Evolutionary conservation across 2,329 filamentous ascomycete genomes (phyloP).

Genomic region (Aspergillus sp.): DNA sequence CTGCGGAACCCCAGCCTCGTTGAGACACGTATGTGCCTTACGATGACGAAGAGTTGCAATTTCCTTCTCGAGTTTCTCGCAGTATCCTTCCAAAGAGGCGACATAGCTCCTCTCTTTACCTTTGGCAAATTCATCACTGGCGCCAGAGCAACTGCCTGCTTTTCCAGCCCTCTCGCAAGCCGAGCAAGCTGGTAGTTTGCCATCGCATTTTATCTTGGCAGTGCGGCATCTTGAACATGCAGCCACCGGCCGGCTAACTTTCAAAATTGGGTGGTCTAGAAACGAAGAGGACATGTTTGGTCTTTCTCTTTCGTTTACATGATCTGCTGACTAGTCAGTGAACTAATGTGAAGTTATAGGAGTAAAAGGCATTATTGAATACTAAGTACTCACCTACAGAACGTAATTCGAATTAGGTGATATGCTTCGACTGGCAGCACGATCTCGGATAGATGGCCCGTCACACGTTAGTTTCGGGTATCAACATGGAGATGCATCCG

Average conservation of each 20-base stretch:
- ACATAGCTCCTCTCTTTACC: conserved; percentile 97
- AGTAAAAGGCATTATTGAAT: not conserved
- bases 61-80: conserved; percentile 78
- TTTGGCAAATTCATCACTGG: conserved; percentile 90
- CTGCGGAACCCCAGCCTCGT: conserved; percentile 21
- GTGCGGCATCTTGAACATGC: conserved; percentile 77
- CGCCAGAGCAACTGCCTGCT: conserved; percentile 80
- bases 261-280: conserved; percentile 35
- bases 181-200: conserved; percentile 88
- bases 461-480: not conserved
- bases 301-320: conserved; percentile 11
- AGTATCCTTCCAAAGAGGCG: conserved; percentile 81
- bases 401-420: not conserved
- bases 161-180: conserved; percentile 90
- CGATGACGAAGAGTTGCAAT: conserved; percentile 45
- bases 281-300: conserved; percentile 28
- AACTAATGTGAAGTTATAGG: not conserved
- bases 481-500: not conserved
- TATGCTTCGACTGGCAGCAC: not conserved
- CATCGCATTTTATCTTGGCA: conserved; percentile 97
- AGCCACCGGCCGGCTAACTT: conserved; percentile 69
- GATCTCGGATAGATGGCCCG: not conserved
- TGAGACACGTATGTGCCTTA: conserved; percentile 21
- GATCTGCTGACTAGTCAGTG: conserved; percentile 6
- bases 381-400: not conserved